Evolutionary conservation across 495 filamentous ascomycete genomes (phyloP), one percentile per base, ranked within the genome.

Genomic region (Rhizodiscina lignyota): DNA sequence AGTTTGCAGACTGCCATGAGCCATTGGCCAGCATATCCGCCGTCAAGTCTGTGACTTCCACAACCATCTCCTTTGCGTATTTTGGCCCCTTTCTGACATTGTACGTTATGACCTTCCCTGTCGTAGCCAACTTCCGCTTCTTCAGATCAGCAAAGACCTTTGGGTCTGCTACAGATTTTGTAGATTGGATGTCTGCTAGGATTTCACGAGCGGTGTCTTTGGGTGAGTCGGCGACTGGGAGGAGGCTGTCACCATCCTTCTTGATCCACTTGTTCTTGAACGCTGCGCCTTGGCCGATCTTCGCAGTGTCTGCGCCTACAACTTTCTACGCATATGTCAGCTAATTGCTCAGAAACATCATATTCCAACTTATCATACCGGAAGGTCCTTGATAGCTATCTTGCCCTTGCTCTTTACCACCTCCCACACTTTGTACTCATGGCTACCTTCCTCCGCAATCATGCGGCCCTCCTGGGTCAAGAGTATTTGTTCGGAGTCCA

Each of bases 201-300:
- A 79, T 68, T 37, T 86, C 73, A 42, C 71, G 66, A 21, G 81
- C 93, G 28, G 69, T 63, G 48, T 94, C 89, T 46, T 71, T 62
- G 48, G 94, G 87, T 5, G 41, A 34, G 10, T 54, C 36, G 19
- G 47, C 45, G 11, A 54, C 29, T 15, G 47, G 41, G 2, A 58
- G 41, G 4, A 59, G 40, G n/a, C 39, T 29, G 32, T 53, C 53
- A 4, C 54, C 52, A 19, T 79, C 85, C 60, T 89, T 93, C 48
- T 74, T 78, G 41, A 97, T 87, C 89, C 89, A 97, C 50, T 83
- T 85, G 50, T 80, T 77, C 66, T 85, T 94, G 63, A 96, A 87
- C 29, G 89, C 89, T 59, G 84, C 93, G 35, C 85, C 83, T 53
- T 87, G 82, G n/a, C 89, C 89, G 30, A 94, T 61, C 56, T 85